Evolutionary conservation across 345 rosid genomes (phyloP).

Genomic region (Pugionium dolabratum): DNA sequence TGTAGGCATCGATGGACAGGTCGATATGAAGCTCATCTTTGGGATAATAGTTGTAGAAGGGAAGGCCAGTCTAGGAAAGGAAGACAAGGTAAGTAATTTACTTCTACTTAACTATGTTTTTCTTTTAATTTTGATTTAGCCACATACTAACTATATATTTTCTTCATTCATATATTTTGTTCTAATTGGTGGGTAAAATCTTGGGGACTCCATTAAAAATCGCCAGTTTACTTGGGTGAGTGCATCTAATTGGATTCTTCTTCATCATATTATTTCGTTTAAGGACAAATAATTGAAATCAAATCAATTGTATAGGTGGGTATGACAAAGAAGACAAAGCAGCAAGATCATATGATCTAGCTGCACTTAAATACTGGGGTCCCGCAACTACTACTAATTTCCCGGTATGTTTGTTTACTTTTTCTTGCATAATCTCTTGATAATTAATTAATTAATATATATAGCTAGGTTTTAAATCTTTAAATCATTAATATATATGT

Average conservation of each 20-base stretch:
- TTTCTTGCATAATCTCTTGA: background rate
- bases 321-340: slow-evolving; percentile 99
- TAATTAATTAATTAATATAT: background rate
- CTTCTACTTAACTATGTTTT: slow-evolving; percentile 1
- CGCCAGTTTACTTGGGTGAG: slow-evolving; percentile 88
- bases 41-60: slow-evolving; percentile 99
- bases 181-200: slow-evolving; percentile 27
- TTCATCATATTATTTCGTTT: background rate
- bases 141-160: slow-evolving; percentile 31
- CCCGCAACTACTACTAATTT: slow-evolving; percentile 94
- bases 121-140: slow-evolving; percentile 8
- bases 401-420: slow-evolving; percentile 50
- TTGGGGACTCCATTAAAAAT: slow-evolving; percentile 24
- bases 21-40: slow-evolving; percentile 97
- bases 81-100: slow-evolving; percentile 68
- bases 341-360: slow-evolving; percentile 94
- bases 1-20: slow-evolving; percentile 97
- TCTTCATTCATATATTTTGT: slow-evolving; percentile 17
- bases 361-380: slow-evolving; percentile 99
- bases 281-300: background rate
- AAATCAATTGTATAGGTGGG: slow-evolving; percentile 57
- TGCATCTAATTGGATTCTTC: slow-evolving; percentile 2
- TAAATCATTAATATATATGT: slow-evolving; percentile 19
- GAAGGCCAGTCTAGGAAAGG: slow-evolving; percentile 99
- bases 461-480: background rate